Evolutionary conservation across 2,329 filamentous ascomycete species (phyloP).

Genomic region (Fusarium heterosporum): DNA sequence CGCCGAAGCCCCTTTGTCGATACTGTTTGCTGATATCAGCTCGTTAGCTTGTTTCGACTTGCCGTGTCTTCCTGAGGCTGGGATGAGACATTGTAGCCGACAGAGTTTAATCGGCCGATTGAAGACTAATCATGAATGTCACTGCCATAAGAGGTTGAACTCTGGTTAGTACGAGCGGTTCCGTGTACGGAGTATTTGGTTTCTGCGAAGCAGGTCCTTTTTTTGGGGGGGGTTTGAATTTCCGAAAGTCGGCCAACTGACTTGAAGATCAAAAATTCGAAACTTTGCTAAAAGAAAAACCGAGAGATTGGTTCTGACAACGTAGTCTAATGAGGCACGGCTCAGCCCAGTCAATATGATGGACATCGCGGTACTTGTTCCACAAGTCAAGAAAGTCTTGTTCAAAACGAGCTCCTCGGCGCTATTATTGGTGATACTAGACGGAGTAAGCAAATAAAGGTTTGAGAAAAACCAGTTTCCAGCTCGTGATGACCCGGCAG

Average conservation of each 20-base stretch:
- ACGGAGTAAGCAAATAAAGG: not conserved
- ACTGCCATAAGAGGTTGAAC: constrained; percentile 26
- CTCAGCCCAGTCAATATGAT: constrained; percentile 12
- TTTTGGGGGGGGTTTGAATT: no score
- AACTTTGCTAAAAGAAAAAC: constrained; percentile 3
- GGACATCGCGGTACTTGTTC: constrained; percentile 13
- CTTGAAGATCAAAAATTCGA: not conserved
- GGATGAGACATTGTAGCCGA: constrained; percentile 28
- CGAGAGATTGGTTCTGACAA: constrained; percentile 32
- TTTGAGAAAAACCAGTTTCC: constrained; percentile 27
- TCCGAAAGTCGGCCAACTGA: not conserved
- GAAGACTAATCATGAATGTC: constrained; percentile 15
- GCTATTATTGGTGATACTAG: constrained; percentile 5
- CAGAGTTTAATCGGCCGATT: constrained; percentile 10
- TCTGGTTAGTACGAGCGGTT: constrained; percentile 1
- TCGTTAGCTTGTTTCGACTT: not conserved
- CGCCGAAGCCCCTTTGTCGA: constrained; percentile 13
- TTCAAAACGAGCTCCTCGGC: not conserved
- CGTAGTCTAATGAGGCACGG: constrained; percentile 16
- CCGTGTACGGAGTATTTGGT: constrained; percentile 8
- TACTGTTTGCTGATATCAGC: not conserved
- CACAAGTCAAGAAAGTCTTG: not conserved
- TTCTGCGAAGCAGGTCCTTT: not conserved
- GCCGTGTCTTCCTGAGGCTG: not conserved
- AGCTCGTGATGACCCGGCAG: constrained; percentile 26